Base-by-base conservation (phyloP, 2,329 filamentous ascomycete species). In the Byssochlamys sp. region DNA sequence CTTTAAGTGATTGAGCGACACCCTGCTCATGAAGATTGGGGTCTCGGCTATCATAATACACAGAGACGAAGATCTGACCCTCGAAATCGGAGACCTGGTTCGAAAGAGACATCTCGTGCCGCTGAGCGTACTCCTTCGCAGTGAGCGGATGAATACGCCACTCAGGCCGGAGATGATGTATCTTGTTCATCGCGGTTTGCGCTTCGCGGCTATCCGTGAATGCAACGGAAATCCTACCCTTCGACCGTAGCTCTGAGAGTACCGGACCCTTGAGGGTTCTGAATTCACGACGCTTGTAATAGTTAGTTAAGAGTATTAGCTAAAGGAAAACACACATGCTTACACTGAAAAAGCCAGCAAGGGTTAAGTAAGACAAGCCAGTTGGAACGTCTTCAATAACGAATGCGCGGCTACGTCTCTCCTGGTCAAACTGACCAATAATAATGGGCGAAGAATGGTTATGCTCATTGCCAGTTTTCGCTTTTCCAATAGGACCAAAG, bases 181-280 rank as follows among this genome's bases (percentile, higher is more conserved):
- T 67, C 54, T 78, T 79, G 11, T 78, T 72, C 57, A 78, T 74
- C 6, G 80, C 77, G 31, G 76, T 74, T 55, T 76, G 79, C 5
- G 84, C 78, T 67, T 87, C 84, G 54, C 82, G 78, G 54, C 86
- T 80, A 63, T 88, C 84, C 5, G 77, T 72, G 63, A 87, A 85
- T 3, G 78, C 79, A 26, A 85, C 71, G 58, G 79, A 81, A 29
- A 84, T 75, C 53, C 73, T 77, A 3, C 77, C 75, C 51, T 65
- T 65, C 52, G 67, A 64, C 53, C 61, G 62, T 27, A 77, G 61
- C 31, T 73, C 69, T 27, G 65, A 67, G 39, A 75, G 66, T 52
- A 73, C 67, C 57, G 75, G 70, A 14, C 70, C 67, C 58, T 70
- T 71, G 52, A 76, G 63, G n/a, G 73, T 66, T 55, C 57, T 70